phyloP scores from a whole-genome alignment of 495 filamentous ascomycete genomes.

The Podospora fimiseda region DNA sequence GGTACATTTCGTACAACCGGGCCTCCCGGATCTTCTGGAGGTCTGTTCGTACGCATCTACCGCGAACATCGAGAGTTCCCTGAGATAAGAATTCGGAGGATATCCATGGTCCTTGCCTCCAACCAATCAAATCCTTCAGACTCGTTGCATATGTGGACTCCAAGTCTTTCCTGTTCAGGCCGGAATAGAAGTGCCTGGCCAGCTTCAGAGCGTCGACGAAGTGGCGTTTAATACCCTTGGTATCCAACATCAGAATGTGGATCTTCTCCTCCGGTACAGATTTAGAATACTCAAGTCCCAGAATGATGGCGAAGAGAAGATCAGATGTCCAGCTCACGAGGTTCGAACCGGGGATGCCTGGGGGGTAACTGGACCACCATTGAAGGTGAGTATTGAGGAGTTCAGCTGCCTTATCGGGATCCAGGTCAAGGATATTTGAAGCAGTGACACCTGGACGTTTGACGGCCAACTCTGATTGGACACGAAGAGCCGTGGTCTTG shows the following conservation, averaged over 20 bases:
- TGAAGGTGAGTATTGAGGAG: neutral
- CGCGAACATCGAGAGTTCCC: neutral
- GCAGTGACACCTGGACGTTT: neutral
- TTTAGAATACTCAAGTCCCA: neutral
- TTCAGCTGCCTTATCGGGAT: neutral
- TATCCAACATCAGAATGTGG: neutral
- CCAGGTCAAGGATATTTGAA: neutral
- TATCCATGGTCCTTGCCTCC: neutral
- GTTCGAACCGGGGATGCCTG: neutral
- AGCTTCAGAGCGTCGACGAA: neutral
- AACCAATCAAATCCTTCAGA: neutral
- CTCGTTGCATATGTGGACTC: no score
- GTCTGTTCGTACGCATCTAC: neutral
- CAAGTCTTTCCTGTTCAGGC: no score
- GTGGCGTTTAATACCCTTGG: neutral
- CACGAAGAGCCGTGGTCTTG: neutral
- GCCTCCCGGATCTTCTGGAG: neutral
- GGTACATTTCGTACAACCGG: neutral
- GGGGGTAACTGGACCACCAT: neutral
- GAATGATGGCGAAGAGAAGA: neutral
- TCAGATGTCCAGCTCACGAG: neutral
- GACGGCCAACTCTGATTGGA: neutral
- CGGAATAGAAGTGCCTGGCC: neutral
- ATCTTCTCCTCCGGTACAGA: neutral
- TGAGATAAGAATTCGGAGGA: neutral